Percentiles rank a stretch among this genome's conserved stretches.
These are phyloP conservation scores for Posidonia oceanica DNA, from an alignment of 116 monocot species.

Conservation along the genomic window DNA sequence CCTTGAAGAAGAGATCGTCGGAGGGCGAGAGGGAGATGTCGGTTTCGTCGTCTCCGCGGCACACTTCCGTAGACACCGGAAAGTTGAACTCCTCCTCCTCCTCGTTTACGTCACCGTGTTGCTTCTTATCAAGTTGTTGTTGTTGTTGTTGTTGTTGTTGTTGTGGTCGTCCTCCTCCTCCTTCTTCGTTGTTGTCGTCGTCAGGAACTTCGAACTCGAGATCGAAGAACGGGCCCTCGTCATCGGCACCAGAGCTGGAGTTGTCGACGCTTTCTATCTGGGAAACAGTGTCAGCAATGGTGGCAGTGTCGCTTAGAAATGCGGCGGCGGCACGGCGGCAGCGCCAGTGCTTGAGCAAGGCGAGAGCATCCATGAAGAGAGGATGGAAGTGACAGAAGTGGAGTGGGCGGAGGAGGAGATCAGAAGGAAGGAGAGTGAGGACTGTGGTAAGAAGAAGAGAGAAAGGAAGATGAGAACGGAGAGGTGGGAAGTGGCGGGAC, in stretches of 20 bases:
- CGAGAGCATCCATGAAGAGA: constrained; percentile 29
- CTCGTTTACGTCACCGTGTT: not conserved
- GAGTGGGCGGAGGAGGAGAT: not conserved
- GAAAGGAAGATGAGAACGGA: not conserved
- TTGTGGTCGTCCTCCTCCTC: too few relatives aligned
- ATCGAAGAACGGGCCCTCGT: constrained; percentile 58
- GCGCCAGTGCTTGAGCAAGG: constrained; percentile 34
- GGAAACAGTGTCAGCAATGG: constrained; percentile 8
- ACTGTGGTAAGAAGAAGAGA: not conserved
- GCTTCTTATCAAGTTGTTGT: too few relatives aligned
- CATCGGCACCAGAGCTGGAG: constrained; percentile 5
- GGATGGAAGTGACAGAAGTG: constrained; percentile 16
- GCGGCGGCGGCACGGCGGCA: not conserved
- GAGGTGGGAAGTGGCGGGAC: not conserved
- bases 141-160: not conserved
- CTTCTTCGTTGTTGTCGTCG: constrained; percentile 1
- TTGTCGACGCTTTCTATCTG: not conserved
- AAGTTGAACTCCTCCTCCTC: constrained; percentile 8
- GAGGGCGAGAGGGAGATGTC: constrained; percentile 16
- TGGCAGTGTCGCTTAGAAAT: not conserved
- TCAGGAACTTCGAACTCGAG: constrained; percentile 31
- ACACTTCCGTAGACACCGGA: not conserved
- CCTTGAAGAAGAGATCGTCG: constrained; percentile 45
- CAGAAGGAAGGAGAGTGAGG: not conserved
- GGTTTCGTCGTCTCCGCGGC: not conserved